Evolutionary conservation across 768 basidiomycete genomes (phyloP).

Genomic region (Lepiota brunneoincarnata): DNA sequence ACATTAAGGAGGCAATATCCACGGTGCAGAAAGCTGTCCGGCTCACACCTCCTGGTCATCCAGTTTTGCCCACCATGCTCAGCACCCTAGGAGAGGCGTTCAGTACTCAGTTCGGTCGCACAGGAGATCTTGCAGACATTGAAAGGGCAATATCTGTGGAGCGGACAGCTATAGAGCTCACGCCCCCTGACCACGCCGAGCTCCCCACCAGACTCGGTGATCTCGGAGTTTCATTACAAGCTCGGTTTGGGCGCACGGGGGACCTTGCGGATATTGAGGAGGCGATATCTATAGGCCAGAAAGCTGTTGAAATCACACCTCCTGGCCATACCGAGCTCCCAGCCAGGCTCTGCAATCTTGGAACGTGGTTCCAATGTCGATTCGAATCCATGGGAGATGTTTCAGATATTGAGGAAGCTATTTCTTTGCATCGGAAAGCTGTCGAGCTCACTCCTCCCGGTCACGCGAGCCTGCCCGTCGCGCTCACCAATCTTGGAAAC

Average conservation of each 20-base stretch:
- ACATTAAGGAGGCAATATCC: conserved; percentile 20
- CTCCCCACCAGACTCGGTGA: background rate
- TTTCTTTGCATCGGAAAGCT: background rate
- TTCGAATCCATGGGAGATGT: background rate
- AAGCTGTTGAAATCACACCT: background rate
- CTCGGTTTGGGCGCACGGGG: background rate
- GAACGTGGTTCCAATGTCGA: background rate
- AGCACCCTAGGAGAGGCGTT: background rate
- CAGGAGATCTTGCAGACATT: background rate
- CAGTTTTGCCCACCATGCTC: background rate
- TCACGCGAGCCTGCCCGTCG: background rate
- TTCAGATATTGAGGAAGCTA: background rate
- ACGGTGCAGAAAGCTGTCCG: background rate
- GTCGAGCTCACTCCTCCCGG: background rate
- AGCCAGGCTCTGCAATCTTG: background rate
- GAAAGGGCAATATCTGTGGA: background rate
- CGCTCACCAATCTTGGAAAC: background rate
- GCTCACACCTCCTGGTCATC: background rate
- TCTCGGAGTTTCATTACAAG: background rate
- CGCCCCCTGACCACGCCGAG: background rate
- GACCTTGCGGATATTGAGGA: background rate
- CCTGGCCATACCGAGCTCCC: background rate
- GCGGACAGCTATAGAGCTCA: background rate
- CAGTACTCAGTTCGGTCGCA: background rate
- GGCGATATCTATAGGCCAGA: background rate